Base-by-base conservation (phyloP, 2,329 filamentous ascomycete species). In the Chaetothyriales sp. region DNA sequence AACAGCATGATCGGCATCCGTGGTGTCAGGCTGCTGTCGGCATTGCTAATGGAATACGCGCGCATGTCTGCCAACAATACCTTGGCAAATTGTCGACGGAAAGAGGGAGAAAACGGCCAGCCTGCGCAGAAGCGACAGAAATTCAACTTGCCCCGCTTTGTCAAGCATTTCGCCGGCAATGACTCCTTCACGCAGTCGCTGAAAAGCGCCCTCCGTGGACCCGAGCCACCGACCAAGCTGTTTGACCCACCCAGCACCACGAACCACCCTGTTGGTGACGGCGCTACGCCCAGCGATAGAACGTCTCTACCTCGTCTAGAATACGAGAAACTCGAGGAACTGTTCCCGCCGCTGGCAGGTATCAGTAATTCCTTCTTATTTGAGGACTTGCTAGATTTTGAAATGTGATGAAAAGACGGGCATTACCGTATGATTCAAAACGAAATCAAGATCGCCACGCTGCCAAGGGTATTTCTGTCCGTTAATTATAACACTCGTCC, bases 131-230 rank as follows among this genome's bases (percentile, higher is more conserved):
- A 61, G 51, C 47, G 55, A 25, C 59, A 58, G 52, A 61, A 60
- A 46, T 60, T 61, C 53, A 56, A 61, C 44, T 54, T 61, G 8
- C 59, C 59, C 5, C 57, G 56, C 45, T 60, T 61, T 44, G 54
- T 61, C 15, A 58, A 60, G 45, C 51, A 46, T 4, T 58, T 60
- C 47, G 58, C 59, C 18, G 53, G 50, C 28, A 58, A 56, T 37
- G 54, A 56, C 49, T 56, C 53, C 18, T 60, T 59, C 49, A 58
- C 53, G 15, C 13, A 56, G 22, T 56, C 55, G 4, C 40, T 60
- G 22, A 43, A 54, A 18, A 53, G 29, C 4, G 43, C 51, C 3
- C 54, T 54, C 25, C 25, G 52, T 44, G 49, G 51, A 25, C 44
- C 25, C 5, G 51, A 57, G 45, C 47, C 57, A n/a, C n/a, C n/a